Percentiles rank a stretch among this genome's conserved stretches.
These are phyloP conservation scores for Pontederia paniculata DNA, from an alignment of 176 grass and related monocot species.

Conservation along the genomic window DNA sequence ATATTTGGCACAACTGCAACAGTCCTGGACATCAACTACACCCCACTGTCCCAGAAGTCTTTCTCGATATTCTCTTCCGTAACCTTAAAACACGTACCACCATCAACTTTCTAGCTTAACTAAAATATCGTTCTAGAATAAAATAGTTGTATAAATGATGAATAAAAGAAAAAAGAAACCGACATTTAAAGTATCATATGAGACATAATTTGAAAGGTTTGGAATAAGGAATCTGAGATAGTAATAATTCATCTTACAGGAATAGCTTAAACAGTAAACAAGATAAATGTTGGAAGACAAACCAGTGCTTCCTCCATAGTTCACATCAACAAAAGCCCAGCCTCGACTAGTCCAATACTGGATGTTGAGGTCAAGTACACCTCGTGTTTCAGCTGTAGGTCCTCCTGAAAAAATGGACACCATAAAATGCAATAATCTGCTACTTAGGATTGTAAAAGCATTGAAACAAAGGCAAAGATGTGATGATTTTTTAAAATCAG, in stretches of 20 bases:
- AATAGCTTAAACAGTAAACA: neutral
- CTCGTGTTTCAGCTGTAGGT: slow-evolving; percentile 64
- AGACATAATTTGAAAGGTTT: too few species aligned
- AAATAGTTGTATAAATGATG: too few species aligned
- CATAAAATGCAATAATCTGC: too few species aligned
- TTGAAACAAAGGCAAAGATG: too few species aligned
- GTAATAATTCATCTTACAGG: too few species aligned
- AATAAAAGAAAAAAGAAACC: too few species aligned
- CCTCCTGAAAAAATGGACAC: slow-evolving; percentile 40
- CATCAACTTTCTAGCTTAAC: neutral
- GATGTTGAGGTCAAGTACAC: slow-evolving; percentile 56
- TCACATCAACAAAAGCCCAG: slow-evolving; percentile 94
- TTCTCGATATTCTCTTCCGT: slow-evolving; percentile 84
- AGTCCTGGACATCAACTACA: slow-evolving; percentile 83
- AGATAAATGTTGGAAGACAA: slow-evolving; percentile 21
- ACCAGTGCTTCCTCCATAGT: slow-evolving; percentile 93
- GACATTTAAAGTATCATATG: too few species aligned
- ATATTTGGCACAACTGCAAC: slow-evolving; percentile 73
- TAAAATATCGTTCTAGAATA: neutral
- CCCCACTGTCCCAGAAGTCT: slow-evolving; percentile 78
- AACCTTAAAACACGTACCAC: slow-evolving; percentile 45
- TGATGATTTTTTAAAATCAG: too few species aligned
- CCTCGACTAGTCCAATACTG: slow-evolving; percentile 98
- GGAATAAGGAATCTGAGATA: too few species aligned
- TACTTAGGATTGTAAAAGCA: too few species aligned